Percentiles rank a stretch among this genome's conserved stretches.
phyloP scores from a whole-genome alignment of 2,329 filamentous ascomycete genomes.

The Hysterium pulicare region DNA sequence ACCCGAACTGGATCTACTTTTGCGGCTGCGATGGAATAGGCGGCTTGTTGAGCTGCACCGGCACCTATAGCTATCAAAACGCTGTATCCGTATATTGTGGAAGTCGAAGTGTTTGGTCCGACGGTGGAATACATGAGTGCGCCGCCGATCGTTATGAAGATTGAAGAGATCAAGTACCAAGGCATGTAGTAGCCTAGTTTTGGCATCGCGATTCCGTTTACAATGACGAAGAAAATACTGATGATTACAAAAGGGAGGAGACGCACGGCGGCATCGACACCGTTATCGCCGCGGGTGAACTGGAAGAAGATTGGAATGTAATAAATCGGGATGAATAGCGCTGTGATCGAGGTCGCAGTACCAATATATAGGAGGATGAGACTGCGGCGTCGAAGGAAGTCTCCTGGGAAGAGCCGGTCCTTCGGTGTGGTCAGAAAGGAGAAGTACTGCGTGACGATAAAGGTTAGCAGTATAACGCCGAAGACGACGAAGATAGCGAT shows the following conservation, averaged over 20 bases:
- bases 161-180: conserved; percentile 39
- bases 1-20: conserved; percentile 8
- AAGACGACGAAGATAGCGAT: conserved; percentile 48
- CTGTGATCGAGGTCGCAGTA: conserved; percentile 1
- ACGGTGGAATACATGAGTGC: conserved; percentile 30
- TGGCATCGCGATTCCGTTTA: conserved; percentile 40
- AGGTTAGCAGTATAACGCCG: conserved; percentile 41
- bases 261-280: conserved; percentile 13
- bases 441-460: conserved; percentile 45
- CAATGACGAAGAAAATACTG: conserved; percentile 32
- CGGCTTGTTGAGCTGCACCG: conserved; percentile 15
- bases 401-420: conserved; percentile 48
- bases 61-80: conserved; percentile 18
- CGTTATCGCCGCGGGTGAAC: conserved; percentile 11
- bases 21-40: conserved; percentile 14
- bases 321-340: conserved; percentile 35
- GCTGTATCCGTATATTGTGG: conserved; percentile 18
- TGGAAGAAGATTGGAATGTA: conserved; percentile 26
- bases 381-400: conserved; percentile 42
- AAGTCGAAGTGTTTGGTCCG: conserved; percentile 4
- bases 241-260: conserved; percentile 17
- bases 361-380: conserved; percentile 44
- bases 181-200: conserved; percentile 39
- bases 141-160: conserved; percentile 35
- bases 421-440: conserved; percentile 43